Base-by-base conservation (phyloP, 129 eudicot species). In the Rutidosis leptorrhynchoides region DNA sequence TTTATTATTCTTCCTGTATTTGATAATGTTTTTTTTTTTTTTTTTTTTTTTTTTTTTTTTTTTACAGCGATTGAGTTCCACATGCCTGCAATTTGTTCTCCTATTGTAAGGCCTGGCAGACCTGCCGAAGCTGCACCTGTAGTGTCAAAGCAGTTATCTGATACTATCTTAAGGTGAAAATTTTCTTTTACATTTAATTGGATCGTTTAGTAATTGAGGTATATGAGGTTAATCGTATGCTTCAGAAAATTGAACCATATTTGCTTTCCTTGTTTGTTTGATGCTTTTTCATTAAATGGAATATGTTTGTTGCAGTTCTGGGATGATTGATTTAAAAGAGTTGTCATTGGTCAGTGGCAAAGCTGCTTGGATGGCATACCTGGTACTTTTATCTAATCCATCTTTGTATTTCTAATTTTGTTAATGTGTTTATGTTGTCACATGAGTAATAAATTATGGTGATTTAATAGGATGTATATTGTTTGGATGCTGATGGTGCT, bases 281-380 rank as follows among this genome's bases (percentile, higher is more conserved):
- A n/a, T n/a, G n/a, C n/a, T n/a, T n/a, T n/a, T n/a, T n/a, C n/a
- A n/a, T n/a, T n/a, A n/a, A n/a, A n/a, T n/a, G n/a, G n/a, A n/a
- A n/a, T n/a, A n/a, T 46, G 51, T 30, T 68, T 68, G 22, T 59
- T 82, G 71, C 65, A 87, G 98, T 85, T 88, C 96, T 76, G 95
- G 95, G 56, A 81, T 87, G 96, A 78, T 91, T 45, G 77, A 87
- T 62, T 67, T 87, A 63, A 91, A 87, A 74, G 90, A 91, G 19
- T 64, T 91, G 65, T 91, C 86, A 40, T 82, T 91, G 83, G 96
- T 91, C 74, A 81, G 90, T 79, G 98, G 98, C 58, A 87, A 91
- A 80, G 98, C 96, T 67, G 96, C 98, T 65, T 91, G 98, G 98
- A 87, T 91, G 98, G 95, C 85, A 64, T 91, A 91, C 84, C 83